Conservation (phyloP, 1,139 yeast genomes). For the Arxiozyma slooffiae region DNA sequence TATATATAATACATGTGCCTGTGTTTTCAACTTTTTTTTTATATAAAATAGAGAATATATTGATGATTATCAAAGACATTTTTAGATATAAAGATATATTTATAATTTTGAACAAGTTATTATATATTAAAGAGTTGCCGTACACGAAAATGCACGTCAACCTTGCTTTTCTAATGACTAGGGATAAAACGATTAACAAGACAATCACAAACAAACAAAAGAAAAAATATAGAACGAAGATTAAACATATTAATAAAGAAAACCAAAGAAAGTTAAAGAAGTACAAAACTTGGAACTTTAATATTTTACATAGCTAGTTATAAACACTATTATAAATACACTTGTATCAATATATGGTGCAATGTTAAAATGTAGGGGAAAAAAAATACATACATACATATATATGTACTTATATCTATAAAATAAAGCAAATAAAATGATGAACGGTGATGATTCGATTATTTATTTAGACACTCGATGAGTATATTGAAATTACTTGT, state of each 20-base stretch:
- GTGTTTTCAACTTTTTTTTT: neutral
- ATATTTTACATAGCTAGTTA: no score
- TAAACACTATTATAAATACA: no score
- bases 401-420: neutral
- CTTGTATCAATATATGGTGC: neutral
- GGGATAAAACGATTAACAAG: no score
- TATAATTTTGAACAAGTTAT: neutral
- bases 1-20: neutral
- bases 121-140: no score
- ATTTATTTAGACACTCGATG: neutral
- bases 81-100: neutral
- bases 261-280: no score
- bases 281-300: no score
- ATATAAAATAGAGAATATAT: no score
- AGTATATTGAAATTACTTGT: neutral
- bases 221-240: neutral
- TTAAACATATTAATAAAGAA: neutral
- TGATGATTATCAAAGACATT: neutral
- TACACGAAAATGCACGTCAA: neutral
- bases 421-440: neutral
- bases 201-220: neutral
- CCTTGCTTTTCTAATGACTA: no score
- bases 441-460: neutral
- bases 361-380: neutral
- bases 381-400: no score